phyloP scores from a whole-genome alignment of 257 asterid species.

The Solanum boliviense region DNA sequence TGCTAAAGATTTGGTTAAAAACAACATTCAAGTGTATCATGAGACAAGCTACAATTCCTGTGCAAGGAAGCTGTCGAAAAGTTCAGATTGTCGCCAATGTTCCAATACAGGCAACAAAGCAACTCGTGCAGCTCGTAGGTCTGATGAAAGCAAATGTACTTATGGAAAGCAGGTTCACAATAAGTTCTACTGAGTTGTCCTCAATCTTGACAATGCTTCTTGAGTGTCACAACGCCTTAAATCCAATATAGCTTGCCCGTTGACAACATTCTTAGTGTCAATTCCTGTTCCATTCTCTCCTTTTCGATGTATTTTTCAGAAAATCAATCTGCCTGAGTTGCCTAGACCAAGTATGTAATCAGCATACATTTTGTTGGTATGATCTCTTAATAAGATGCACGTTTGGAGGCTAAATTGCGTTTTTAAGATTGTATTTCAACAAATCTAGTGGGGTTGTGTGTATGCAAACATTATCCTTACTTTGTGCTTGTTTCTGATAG shows the following conservation, averaged over 20 bases:
- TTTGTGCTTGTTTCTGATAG: neutral
- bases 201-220: neutral
- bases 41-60: constrained; percentile 20
- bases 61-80: constrained; percentile 47
- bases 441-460: rapidly evolving
- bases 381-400: neutral
- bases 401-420: neutral
- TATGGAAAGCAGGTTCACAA: constrained; percentile 31
- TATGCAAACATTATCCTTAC: neutral
- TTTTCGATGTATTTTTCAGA: neutral
- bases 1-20: constrained; percentile 15
- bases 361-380: neutral
- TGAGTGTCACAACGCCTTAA: neutral
- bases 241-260: neutral
- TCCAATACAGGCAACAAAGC: constrained; percentile 23
- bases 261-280: neutral
- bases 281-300: neutral
- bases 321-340: neutral
- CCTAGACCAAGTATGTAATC: neutral
- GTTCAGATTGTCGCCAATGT: constrained; percentile 53
- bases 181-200: constrained; percentile 20
- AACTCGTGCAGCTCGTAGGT: constrained; percentile 29
- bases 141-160: constrained; percentile 40
- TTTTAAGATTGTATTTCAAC: neutral
- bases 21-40: constrained; percentile 11